Evolutionary conservation across 768 basidiomycete species (phyloP), one percentile per base, ranked within the genome.

Genomic region (Collybia mongolica): DNA sequence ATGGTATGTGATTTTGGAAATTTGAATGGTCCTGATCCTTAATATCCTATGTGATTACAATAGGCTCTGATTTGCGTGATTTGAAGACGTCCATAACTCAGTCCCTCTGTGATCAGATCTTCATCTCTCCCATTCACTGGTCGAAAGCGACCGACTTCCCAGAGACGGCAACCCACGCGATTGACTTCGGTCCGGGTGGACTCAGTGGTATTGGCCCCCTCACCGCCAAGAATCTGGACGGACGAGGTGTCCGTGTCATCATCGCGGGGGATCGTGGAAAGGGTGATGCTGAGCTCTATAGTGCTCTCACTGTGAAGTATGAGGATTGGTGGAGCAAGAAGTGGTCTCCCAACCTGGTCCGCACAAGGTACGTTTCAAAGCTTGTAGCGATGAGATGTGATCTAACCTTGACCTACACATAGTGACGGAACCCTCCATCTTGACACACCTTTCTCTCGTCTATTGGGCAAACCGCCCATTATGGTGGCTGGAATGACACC

Each of bases 401-500:
- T 44, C 15, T 22, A 23, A 40, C 15, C n/a, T 48, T 52, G 15
- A 55, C 65, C 14, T 55, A 50, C 14, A 15, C 17, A n/a, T 52
- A 96, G 91, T 57, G 93, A 98, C 69, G 97, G 97, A 29, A 85
- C 82, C 54, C 73, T 98, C 46, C 87, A 95, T 67, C 79, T 99
- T 60, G 94, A 99, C 68, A 98, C 96, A 0, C 89, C 93, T 3
- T 96, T 98, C 80, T 96, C 96, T 44, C 90, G 97, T 52, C 81
- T 99, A 39, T 70, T 99, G 38, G 93, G 93, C 60, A 99, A 98
- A 72, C 86, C 97, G 2, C 97, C 97, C 28, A 88, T 99, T 70
- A 98, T 98, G 97, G 94, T 99, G 35, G 96, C 95, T 43, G 97
- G 97, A 52, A 98, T 99, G 97, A 99, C 97, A 0, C 97, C 97